phyloP scores from a whole-genome alignment of 345 rosid genomes.

The Boechera retrofracta region DNA sequence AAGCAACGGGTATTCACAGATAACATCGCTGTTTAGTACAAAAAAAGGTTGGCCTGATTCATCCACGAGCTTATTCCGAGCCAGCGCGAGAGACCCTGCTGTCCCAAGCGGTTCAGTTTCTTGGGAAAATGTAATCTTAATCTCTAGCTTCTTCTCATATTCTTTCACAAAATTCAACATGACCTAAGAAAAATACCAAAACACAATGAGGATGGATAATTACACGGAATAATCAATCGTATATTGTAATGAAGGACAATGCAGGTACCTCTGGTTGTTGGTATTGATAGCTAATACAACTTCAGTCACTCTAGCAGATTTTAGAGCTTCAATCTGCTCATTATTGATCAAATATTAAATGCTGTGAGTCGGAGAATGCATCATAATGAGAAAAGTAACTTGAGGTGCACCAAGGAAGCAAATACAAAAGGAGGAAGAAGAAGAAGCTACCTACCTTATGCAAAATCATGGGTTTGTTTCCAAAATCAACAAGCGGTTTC shows the following conservation, averaged over 20 bases:
- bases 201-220: background rate
- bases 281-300: conserved; percentile 94
- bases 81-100: conserved; percentile 94
- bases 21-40: conserved; percentile 46
- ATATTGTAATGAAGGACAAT: conserved; percentile 38
- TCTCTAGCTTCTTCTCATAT: conserved; percentile 83
- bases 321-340: conserved; percentile 66
- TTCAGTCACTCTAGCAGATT: conserved; percentile 82
- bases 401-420: no score
- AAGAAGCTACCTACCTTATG: conserved; percentile 49
- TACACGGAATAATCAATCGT: background rate
- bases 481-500: conserved; percentile 34
- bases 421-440: no score
- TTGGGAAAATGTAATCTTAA: conserved; percentile 85
- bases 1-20: conserved; percentile 81
- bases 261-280: conserved; percentile 74
- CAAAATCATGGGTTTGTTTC: conserved; percentile 37
- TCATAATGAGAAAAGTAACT: background rate
- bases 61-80: conserved; percentile 74
- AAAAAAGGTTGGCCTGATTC: conserved; percentile 77
- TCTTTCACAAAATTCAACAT: conserved; percentile 87
- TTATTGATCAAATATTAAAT: background rate
- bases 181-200: background rate
- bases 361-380: background rate
- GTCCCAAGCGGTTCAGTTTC: conserved; percentile 96